Percentiles rank a stretch among this genome's conserved stretches.
Conservation (phyloP, 2,329 filamentous ascomycete species). For the Chaetothyriales sp. region DNA sequence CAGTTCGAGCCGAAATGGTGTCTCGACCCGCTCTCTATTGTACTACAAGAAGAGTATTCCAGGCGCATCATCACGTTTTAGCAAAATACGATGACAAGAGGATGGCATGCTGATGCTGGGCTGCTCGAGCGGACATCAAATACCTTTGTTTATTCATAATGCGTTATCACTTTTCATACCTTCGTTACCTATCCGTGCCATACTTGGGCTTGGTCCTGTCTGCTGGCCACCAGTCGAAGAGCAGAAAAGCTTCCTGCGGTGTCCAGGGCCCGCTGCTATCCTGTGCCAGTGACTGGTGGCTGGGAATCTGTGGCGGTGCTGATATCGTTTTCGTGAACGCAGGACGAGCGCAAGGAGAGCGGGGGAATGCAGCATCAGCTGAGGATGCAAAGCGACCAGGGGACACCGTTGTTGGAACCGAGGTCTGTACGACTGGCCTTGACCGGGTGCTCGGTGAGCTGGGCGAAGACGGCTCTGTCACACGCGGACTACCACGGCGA, state of each 20-base stretch:
- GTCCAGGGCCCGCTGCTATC: constrained; percentile 18
- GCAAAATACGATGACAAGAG: too few species aligned
- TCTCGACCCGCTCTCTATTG: too few species aligned
- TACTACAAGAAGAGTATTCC: too few species aligned
- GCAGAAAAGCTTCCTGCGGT: constrained; percentile 13
- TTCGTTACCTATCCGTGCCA: neutral
- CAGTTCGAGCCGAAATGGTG: too few species aligned
- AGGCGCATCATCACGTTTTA: too few species aligned
- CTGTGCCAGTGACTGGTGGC: neutral
- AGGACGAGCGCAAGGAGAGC: constrained; percentile 4
- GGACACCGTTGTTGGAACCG: neutral
- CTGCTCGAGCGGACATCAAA: neutral
- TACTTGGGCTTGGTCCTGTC: constrained; percentile 9
- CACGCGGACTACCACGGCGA: neutral
- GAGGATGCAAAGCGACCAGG: neutral
- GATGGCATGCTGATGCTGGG: too few species aligned
- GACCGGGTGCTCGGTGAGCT: neutral
- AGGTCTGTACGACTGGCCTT: neutral
- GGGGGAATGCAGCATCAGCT: neutral
- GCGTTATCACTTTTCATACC: neutral
- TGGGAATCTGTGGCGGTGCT: neutral
- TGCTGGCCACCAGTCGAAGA: constrained; percentile 17
- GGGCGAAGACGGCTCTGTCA: neutral
- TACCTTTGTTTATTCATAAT: neutral
- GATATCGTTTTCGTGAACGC: constrained; percentile 2